Percentiles rank a stretch among this genome's conserved stretches.
Evolutionary conservation across 176 grass and related monocot genomes (phyloP).

Genomic region (Coix lacrymajobi): DNA sequence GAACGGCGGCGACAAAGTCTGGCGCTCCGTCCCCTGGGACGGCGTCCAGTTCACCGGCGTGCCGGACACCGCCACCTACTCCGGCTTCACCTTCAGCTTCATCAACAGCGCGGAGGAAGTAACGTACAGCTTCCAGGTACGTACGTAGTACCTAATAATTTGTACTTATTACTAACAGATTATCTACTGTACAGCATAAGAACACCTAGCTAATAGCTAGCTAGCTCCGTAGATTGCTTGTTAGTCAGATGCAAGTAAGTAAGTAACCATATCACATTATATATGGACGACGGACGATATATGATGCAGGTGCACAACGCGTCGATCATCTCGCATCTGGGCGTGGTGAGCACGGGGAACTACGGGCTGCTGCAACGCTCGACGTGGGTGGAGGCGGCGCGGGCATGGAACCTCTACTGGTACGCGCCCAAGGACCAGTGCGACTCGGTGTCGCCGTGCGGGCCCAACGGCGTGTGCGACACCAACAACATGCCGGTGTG

Average conservation of each 20-base stretch:
- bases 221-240: too few species aligned
- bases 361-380: slow-evolving; percentile 45
- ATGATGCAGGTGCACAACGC: slow-evolving; percentile 24
- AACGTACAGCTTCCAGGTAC: slow-evolving; percentile 46
- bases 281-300: too few species aligned
- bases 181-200: too few species aligned
- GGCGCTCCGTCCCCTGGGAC: slow-evolving; percentile 57
- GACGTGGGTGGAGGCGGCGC: slow-evolving; percentile 40
- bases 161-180: too few species aligned
- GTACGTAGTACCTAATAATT: too few species aligned
- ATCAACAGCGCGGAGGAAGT: slow-evolving; percentile 40
- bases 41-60: slow-evolving; percentile 59
- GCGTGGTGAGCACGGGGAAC: slow-evolving; percentile 26
- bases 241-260: too few species aligned
- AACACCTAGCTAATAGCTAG: too few species aligned
- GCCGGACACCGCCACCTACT: slow-evolving; percentile 40
- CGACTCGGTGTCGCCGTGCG: slow-evolving; percentile 49
- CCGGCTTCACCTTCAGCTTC: slow-evolving; percentile 44
- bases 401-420: slow-evolving; percentile 50
- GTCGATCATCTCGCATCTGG: slow-evolving; percentile 41
- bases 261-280: too few species aligned
- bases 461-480: slow-evolving; percentile 50
- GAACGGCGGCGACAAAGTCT: slow-evolving; percentile 20
- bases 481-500: slow-evolving; percentile 31
- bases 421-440: slow-evolving; percentile 56